Evolutionary conservation across 1,139 yeast species (phyloP).

Genomic region (Saccharomyces pastorianus): DNA sequence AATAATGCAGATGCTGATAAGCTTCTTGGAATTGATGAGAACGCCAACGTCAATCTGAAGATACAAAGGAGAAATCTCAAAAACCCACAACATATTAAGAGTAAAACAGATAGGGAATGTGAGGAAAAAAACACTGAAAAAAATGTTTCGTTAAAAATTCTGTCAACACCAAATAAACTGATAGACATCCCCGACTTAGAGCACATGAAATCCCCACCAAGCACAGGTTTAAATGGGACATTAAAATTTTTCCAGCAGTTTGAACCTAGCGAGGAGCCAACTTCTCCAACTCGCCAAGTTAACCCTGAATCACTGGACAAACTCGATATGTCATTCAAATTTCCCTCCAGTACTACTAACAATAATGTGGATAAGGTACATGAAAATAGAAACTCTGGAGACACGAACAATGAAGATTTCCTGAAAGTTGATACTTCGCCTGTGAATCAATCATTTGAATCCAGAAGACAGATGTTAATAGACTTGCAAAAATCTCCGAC

Average conservation of each 20-base stretch:
- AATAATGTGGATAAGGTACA: not conserved
- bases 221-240: constrained; percentile 14
- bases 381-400: not conserved
- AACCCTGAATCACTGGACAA: constrained; percentile 2
- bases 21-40: constrained; percentile 27
- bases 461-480: constrained; percentile 18
- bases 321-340: constrained; percentile 16
- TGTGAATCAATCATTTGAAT: constrained; percentile 13
- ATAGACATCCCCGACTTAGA: constrained; percentile 27
- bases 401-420: constrained; percentile 12
- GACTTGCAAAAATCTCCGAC: constrained; percentile 10
- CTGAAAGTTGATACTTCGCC: constrained; percentile 14
- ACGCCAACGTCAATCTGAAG: constrained; percentile 29
- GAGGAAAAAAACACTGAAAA: not conserved
- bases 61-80: constrained; percentile 25
- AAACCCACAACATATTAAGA: not conserved
- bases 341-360: constrained; percentile 12
- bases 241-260: constrained; percentile 23
- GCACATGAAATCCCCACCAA: constrained; percentile 13
- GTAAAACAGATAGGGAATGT: not conserved
- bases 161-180: constrained; percentile 25
- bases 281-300: not conserved
- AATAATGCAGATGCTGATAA: constrained; percentile 16
- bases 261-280: constrained; percentile 6
- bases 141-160: constrained; percentile 16